These are phyloP conservation scores for Tuber brumale DNA, from an alignment of 495 filamentous ascomycete species.

Conservation along the genomic window DNA sequence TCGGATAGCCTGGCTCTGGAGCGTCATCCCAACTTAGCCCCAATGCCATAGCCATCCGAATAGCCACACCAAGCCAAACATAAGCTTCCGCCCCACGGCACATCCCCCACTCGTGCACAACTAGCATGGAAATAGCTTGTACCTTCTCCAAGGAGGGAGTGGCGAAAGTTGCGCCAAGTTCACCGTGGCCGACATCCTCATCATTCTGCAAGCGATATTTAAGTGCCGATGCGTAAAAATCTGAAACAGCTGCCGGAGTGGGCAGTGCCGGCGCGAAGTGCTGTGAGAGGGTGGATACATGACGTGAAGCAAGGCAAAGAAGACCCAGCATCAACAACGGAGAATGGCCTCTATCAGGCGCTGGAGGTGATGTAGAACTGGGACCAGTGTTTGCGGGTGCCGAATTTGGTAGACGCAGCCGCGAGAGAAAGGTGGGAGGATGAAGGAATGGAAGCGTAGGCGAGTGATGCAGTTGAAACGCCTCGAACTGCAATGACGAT, in stretches of 20 bases:
- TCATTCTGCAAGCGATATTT: constrained; percentile 43
- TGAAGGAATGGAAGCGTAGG: constrained; percentile 79
- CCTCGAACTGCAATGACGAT: constrained; percentile 54
- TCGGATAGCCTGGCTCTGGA: neutral
- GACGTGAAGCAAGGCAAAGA: constrained; percentile 70
- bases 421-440: constrained; percentile 62
- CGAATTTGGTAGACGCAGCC: constrained; percentile 48
- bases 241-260: constrained; percentile 59
- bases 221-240: constrained; percentile 69
- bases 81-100: constrained; percentile 66
- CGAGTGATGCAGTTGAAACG: constrained; percentile 76
- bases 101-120: constrained; percentile 78
- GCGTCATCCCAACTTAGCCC: constrained; percentile 40
- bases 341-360: constrained; percentile 40
- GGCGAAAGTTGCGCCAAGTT: constrained; percentile 51
- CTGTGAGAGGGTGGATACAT: constrained; percentile 62
- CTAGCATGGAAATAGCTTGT: constrained; percentile 74
- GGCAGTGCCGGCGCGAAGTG: constrained; percentile 54
- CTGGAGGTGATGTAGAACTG: constrained; percentile 30
- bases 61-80: constrained; percentile 70
- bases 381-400: constrained; percentile 15
- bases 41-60: constrained; percentile 48
- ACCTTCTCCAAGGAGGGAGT: constrained; percentile 61
- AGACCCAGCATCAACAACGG: constrained; percentile 71
- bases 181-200: constrained; percentile 44